A percentile compares a stretch with the other conserved stretches of the same genome.
These are phyloP conservation scores for Asterophora lycoperdoides DNA, from an alignment of 768 basidiomycete species.

Conservation along the genomic window DNA sequence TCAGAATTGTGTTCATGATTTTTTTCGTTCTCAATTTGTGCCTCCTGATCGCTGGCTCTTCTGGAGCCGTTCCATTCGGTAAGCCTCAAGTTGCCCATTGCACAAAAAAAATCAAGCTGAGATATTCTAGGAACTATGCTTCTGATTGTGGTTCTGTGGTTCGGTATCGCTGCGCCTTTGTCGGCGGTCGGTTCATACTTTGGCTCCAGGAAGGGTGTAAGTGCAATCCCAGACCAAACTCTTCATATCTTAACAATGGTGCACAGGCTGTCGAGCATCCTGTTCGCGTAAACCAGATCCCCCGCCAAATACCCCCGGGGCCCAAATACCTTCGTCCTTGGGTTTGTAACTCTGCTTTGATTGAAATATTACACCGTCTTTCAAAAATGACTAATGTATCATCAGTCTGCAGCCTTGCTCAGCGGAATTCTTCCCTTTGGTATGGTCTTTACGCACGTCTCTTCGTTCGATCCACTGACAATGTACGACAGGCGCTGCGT, in stretches of 20 bases:
- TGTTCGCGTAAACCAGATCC: constrained; percentile 87
- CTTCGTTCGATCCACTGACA: constrained; percentile 7
- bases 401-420: constrained; percentile 67
- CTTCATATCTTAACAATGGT: not conserved
- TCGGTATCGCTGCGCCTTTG: constrained; percentile 88
- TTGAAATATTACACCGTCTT: constrained; percentile 2
- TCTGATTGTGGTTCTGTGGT: constrained; percentile 83
- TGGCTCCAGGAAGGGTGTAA: constrained; percentile 82
- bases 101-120: not conserved
- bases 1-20: constrained; percentile 73
- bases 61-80: constrained; percentile 96
- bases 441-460: constrained; percentile 26
- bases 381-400: not conserved
- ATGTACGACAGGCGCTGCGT: constrained; percentile 70
- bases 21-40: constrained; percentile 92
- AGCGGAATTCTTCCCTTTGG: constrained; percentile 92
- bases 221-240: constrained; percentile 19
- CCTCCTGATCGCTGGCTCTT: constrained; percentile 79
- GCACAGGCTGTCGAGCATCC: constrained; percentile 70
- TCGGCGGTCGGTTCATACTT: constrained; percentile 83
- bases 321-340: constrained; percentile 82
- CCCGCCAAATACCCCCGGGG: constrained; percentile 88
- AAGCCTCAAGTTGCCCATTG: constrained; percentile 12
- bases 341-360: constrained; percentile 39
- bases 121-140: constrained; percentile 66